Evolutionary conservation across 2,329 filamentous ascomycete genomes (phyloP), one percentile per base, ranked within the genome.

Genomic region (Beauveria scarabaeidicola): DNA sequence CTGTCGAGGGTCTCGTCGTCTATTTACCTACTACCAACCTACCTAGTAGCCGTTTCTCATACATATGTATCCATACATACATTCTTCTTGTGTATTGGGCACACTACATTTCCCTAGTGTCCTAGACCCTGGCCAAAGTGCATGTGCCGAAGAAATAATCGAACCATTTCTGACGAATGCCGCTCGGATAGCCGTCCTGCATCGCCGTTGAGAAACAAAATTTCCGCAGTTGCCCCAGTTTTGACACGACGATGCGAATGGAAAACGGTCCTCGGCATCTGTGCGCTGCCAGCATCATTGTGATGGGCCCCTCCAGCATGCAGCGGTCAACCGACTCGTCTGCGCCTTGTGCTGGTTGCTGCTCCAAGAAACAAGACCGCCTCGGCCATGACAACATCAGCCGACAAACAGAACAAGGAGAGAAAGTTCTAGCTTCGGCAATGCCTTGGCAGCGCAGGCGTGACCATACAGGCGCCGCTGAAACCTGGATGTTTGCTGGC

Each of bases 241-340:
- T 51, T 36, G 52, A 29, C 44, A 29, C 32, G 44, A 50, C n/a
- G 44, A 57, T 57, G 36, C 46, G n/a, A 43, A 50, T 19, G n/a
- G 43, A 27, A 56, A 50, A 51, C 55, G 55, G 55, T 6, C 44
- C 7, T 41, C 17, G 10, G 47, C 46, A 58, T 58, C 55, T 58
- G 55, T 58, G 55, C 55, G 36, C 36, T 27, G 36, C 54, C 55
- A 38, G 55, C 55, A 58, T 48, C 51, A 58, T 58, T 36, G 46
- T 51, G 55, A 58, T 43, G 40, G 25, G 36, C 17, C 32, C 21
- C 10, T n/a, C 36, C 23, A 15, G 23, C 32, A 27, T 32, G 36
- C 55, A 32, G 43, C 23, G 44, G 32, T 32, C 36, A 50, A 58
- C 36, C n/a, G 13, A 19, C 17, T 38, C 19, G 46, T 9, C 29